phyloP scores from a whole-genome alignment of 768 basidiomycete species.

The Auriscalpium microsporum region DNA sequence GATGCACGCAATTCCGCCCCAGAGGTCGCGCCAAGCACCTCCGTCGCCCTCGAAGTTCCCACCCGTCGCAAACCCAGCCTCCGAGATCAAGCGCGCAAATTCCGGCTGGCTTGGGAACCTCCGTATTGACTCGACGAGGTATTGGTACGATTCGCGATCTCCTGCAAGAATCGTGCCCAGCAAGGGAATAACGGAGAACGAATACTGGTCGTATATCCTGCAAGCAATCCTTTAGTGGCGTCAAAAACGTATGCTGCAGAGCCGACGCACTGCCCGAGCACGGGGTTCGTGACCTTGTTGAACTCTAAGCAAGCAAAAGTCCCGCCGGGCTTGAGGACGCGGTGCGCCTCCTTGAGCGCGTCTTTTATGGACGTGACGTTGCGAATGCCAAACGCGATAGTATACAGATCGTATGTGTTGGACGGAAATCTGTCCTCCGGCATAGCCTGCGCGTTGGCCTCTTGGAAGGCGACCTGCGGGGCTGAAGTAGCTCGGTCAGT shows the following conservation, averaged over 20 bases:
- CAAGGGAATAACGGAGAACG: constrained; percentile 90
- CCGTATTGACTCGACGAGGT: constrained; percentile 95
- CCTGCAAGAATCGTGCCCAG: constrained; percentile 95
- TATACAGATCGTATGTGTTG: constrained; percentile 90
- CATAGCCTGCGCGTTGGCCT: constrained; percentile 86
- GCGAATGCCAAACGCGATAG: constrained; percentile 96
- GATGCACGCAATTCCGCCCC: constrained; percentile 82
- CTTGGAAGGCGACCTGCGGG: constrained; percentile 86
- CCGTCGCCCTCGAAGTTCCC: constrained; percentile 53
- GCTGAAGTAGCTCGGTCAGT: constrained; percentile 37
- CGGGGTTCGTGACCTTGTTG: constrained; percentile 82
- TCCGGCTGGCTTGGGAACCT: constrained; percentile 83
- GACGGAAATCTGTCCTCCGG: constrained; percentile 58
- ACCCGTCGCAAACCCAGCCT: constrained; percentile 75
- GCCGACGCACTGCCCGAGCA: constrained; percentile 71
- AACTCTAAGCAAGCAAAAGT: constrained; percentile 95
- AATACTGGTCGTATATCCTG: constrained; percentile 91
- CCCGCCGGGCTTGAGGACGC: constrained; percentile 94
- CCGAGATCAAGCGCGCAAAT: constrained; percentile 82
- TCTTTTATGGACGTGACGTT: constrained; percentile 92
- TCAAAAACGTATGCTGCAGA: background rate
- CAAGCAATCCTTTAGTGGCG: background rate
- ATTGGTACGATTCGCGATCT: constrained; percentile 93
- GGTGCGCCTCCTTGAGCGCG: constrained; percentile 81
- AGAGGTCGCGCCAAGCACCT: constrained; percentile 79